Evolutionary conservation across 441 rosid genomes (phyloP).

Genomic region (Capsella rubella): DNA sequence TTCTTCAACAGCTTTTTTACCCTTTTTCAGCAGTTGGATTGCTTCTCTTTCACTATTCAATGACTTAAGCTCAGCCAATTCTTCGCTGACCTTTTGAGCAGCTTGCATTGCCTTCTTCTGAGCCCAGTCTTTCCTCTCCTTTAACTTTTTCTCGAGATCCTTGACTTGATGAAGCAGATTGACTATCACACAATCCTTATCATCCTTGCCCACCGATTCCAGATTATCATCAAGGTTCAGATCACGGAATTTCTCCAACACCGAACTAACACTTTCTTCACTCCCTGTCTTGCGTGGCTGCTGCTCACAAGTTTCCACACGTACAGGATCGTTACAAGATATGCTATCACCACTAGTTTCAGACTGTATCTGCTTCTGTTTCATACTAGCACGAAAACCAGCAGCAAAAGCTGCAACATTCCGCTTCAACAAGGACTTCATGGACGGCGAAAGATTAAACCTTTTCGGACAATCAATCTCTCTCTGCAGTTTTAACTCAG

Average conservation of each 20-base stretch:
- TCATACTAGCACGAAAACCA: constrained; percentile 78
- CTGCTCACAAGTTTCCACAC: constrained; percentile 55
- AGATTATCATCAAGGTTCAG: constrained; percentile 75
- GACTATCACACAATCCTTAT: constrained; percentile 41
- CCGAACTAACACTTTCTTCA: constrained; percentile 62
- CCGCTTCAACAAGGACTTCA: constrained; percentile 82
- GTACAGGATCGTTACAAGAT: constrained; percentile 49
- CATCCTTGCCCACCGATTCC: constrained; percentile 57
- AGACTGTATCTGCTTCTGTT: constrained; percentile 48
- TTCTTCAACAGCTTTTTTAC: constrained; percentile 81
- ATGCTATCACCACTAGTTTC: constrained; percentile 48
- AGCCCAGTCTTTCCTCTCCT: constrained; percentile 95
- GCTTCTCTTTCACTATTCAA: constrained; percentile 88
- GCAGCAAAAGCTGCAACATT: constrained; percentile 86
- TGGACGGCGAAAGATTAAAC: constrained; percentile 82
- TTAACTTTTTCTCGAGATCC: constrained; percentile 76
- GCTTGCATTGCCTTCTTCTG: constrained; percentile 98
- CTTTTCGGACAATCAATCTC: constrained; percentile 80
- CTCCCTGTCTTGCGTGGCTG: constrained; percentile 48
- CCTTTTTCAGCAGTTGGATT: constrained; percentile 78
- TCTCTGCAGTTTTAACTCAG: constrained; percentile 60
- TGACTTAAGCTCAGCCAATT: constrained; percentile 79
- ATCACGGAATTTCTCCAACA: constrained; percentile 72
- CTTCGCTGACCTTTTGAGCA: constrained; percentile 83
- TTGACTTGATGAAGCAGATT: constrained; percentile 65